Base-by-base conservation (phyloP, 176 grass and related monocot species). In the Carex cristatella region DNA sequence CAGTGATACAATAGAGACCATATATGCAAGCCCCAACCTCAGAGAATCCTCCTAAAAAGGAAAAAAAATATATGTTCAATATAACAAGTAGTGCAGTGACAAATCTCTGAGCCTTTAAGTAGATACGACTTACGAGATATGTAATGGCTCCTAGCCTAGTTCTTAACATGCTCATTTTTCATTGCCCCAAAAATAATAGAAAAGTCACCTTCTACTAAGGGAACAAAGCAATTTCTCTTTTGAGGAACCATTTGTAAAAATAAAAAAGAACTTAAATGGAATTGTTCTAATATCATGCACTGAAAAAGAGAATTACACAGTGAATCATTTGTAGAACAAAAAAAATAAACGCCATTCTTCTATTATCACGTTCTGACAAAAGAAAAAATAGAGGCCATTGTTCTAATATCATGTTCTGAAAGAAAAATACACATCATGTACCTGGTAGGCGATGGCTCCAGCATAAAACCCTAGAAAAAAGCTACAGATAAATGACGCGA, bases 391-490 rank as follows among this genome's bases (percentile, higher is more conserved):
- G 18, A 70, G 1, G 13, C 14, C 11, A 70, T 18, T 73, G 48
- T 73, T 51, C n/a, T 48, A 73, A 23, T 51, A 10, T 51, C 65
- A 84, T 69, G 37, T 16, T 37, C 28, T 18, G 11, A 55, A 23
- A n/a, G 12, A 55, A 70, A 53, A 53, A 84, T 40, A 35, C 60
- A 74, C 10, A 12, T 73, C 7, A 18, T 64, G 64, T 42, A 98
- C 95, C 91, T 98, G 89, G 88, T 98, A 94, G 57, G 90, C 80
- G 58, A 95, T 57, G 31, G 92, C 72, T 70, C 91, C 95, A 40
- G 88, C 88, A 49, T 76, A 87, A 8, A 94, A 81, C 2, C 91
- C 93, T 15, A 98, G 81, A 12, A 90, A 80, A 82, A 95, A 95
- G 86, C 95, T 98, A 87, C 86, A 84, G 8, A 90, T 44, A 27